Evolutionary conservation across 73 alveolate species (phyloP).

Genomic region (Uronychia setigera): DNA sequence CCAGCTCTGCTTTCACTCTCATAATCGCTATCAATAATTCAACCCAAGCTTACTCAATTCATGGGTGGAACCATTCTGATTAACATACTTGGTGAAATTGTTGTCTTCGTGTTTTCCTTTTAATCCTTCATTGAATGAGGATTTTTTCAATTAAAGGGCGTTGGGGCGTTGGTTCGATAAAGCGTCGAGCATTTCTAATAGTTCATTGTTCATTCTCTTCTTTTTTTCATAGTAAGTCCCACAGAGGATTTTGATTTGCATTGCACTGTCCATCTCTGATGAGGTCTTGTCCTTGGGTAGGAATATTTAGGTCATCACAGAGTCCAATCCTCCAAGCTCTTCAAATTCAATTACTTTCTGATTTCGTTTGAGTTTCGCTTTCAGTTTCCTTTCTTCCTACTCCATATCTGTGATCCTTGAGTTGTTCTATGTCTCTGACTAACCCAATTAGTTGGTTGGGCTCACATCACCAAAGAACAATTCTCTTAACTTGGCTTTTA

Average conservation of each 20-base stretch:
- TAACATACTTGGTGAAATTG: neutral
- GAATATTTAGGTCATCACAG: neutral
- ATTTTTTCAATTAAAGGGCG: neutral
- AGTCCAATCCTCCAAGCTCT: neutral
- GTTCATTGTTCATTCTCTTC: neutral
- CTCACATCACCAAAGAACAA: neutral
- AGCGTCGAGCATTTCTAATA: neutral
- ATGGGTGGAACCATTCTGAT: neutral
- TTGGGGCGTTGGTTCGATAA: neutral
- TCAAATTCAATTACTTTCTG: neutral
- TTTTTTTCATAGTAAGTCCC: neutral
- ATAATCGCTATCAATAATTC: neutral
- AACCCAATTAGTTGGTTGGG: neutral
- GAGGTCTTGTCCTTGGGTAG: neutral
- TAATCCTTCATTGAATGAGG: neutral
- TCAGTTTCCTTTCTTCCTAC: neutral
- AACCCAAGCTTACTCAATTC: neutral
- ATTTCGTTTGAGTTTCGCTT: neutral
- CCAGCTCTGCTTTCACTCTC: neutral
- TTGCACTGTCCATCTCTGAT: neutral
- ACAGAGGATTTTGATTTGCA: neutral
- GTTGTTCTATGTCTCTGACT: neutral
- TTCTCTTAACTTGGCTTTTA: too few species aligned
- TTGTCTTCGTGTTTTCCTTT: neutral
- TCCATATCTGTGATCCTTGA: too few species aligned